A percentile compares a stretch with the other conserved stretches of the same genome.
These are phyloP conservation scores for Globisporangium nunn DNA, from an alignment of 352 stramenopile genomes.

Conservation along the genomic window DNA sequence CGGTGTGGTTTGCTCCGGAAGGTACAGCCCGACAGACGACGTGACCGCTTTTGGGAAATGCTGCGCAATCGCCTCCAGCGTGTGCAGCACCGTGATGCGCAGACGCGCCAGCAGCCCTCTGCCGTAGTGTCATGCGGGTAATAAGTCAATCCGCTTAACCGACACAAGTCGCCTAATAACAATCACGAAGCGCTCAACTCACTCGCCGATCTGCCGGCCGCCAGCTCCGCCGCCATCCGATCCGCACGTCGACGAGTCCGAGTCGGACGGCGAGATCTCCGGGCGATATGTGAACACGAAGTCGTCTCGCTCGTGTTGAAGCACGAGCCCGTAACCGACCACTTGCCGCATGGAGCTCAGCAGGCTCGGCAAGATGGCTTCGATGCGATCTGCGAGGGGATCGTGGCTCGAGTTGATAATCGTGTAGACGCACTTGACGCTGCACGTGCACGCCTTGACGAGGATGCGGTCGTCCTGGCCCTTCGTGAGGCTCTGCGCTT, in stretches of 20 bases:
- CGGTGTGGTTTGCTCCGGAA: slow-evolving; percentile 73
- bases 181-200: slow-evolving; percentile 13
- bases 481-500: slow-evolving; percentile 53
- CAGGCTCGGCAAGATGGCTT: slow-evolving; percentile 45
- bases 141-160: neutral
- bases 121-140: neutral
- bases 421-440: slow-evolving; percentile 83
- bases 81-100: slow-evolving; percentile 65
- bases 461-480: slow-evolving; percentile 70
- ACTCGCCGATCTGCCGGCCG: slow-evolving; percentile 36
- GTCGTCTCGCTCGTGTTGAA: slow-evolving; percentile 45
- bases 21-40: slow-evolving; percentile 70
- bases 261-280: slow-evolving; percentile 55
- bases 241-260: slow-evolving; percentile 65
- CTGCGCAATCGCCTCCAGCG: slow-evolving; percentile 61
- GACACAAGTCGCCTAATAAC: too few relatives aligned
- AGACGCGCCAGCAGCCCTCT: slow-evolving; percentile 65
- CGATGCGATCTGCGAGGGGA: slow-evolving; percentile 49
- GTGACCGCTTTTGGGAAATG: slow-evolving; percentile 66
- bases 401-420: slow-evolving; percentile 71
- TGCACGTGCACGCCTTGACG: slow-evolving; percentile 78
- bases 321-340: slow-evolving; percentile 52
- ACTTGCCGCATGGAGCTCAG: slow-evolving; percentile 78
- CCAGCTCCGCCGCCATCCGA: slow-evolving; percentile 34
- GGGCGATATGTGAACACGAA: slow-evolving; percentile 49